phyloP scores from a whole-genome alignment of 164 flowering plant genomes.

The Magnolia officinalis region DNA sequence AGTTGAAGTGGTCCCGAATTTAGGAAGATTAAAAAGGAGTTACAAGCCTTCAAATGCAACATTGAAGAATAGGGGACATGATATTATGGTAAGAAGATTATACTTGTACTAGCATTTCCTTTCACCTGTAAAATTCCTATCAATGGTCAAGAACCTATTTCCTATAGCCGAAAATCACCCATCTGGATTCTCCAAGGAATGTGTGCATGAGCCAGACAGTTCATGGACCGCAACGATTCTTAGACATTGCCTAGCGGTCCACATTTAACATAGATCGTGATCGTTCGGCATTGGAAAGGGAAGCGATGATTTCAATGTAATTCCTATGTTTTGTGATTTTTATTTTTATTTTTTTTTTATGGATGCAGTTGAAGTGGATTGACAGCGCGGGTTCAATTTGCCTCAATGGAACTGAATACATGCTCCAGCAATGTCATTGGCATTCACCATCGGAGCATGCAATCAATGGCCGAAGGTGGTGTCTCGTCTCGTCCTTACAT shows the following conservation, averaged over 20 bases:
- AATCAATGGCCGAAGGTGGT: constrained; percentile 37
- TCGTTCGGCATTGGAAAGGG: not conserved
- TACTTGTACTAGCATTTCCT: too few relatives aligned
- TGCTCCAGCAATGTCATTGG: constrained; percentile 49
- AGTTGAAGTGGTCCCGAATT: constrained; percentile 28
- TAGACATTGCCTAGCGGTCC: not conserved
- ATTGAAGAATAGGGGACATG: constrained; percentile 50
- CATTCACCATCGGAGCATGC: constrained; percentile 65
- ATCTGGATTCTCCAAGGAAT: too few relatives aligned
- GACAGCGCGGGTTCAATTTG: constrained; percentile 32
- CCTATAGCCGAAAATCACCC: too few relatives aligned
- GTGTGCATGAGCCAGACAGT: not conserved
- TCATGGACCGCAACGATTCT: not conserved
- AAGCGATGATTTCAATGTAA: not conserved
- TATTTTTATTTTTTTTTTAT: not conserved
- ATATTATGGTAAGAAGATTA: constrained; percentile 39
- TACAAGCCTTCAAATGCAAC: constrained; percentile 43
- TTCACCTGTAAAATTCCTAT: too few relatives aligned
- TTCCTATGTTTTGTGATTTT: not conserved
- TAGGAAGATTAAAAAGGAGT: constrained; percentile 30
- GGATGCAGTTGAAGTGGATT: constrained; percentile 39
- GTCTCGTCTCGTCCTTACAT: not conserved
- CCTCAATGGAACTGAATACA: constrained; percentile 34
- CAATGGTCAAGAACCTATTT: too few relatives aligned
- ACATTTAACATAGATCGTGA: not conserved